phyloP scores from a whole-genome alignment of 148 eudicot genomes.

The Rhododendron griersonianum region DNA sequence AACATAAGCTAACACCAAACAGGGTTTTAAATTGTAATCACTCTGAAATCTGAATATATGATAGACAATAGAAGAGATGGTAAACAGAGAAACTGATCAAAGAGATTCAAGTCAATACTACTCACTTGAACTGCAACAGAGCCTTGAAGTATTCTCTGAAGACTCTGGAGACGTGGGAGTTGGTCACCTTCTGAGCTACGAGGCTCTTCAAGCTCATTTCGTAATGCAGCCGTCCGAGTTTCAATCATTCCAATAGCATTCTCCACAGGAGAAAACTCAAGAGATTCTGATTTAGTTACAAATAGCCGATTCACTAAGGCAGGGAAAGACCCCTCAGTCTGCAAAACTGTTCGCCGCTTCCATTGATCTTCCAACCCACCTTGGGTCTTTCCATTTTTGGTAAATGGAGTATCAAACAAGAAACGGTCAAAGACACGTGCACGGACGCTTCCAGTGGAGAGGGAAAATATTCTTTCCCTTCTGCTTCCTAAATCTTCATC shows the following conservation, averaged over 20 bases:
- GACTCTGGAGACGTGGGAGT: slow-evolving; percentile 95
- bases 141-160: slow-evolving; percentile 99
- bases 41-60: not conserved
- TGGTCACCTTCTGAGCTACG: slow-evolving; percentile 99
- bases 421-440: slow-evolving; percentile 98
- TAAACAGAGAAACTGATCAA: not conserved
- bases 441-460: slow-evolving; percentile 92
- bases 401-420: slow-evolving; percentile 96
- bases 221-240: slow-evolving; percentile 89
- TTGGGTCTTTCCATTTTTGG: slow-evolving; percentile 98
- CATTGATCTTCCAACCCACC: slow-evolving; percentile 99
- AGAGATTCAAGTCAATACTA: slow-evolving; percentile 5
- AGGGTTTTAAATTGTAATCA: not conserved
- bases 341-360: slow-evolving; percentile 92
- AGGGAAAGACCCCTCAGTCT: slow-evolving; percentile 97
- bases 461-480: slow-evolving; percentile 94
- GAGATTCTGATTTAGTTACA: slow-evolving; percentile 85
- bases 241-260: slow-evolving; percentile 99
- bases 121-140: slow-evolving; percentile 99
- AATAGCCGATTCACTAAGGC: slow-evolving; percentile 90
- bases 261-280: slow-evolving; percentile 98
- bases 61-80: not conserved
- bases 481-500: slow-evolving; percentile 98
- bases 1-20: not conserved
- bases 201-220: slow-evolving; percentile 99